Conservation (phyloP, 495 filamentous ascomycete species). For the Penicillium malachiteum region DNA sequence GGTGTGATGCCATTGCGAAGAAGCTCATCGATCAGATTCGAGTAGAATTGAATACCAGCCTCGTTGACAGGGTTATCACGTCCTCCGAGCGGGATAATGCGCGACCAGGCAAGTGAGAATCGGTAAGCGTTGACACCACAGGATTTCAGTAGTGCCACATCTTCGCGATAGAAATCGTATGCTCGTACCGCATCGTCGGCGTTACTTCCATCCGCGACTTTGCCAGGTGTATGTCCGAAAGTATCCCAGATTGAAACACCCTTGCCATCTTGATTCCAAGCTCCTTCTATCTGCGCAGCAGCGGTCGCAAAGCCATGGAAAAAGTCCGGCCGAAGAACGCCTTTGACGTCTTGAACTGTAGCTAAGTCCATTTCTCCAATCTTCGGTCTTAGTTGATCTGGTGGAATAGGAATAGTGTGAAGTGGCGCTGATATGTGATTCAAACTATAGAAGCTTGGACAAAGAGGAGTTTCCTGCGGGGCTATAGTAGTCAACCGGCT, state of each 20-base stretch:
- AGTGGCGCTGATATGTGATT: neutral
- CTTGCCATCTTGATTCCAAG: constrained; percentile 62
- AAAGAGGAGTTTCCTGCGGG: neutral
- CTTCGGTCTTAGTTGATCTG: neutral
- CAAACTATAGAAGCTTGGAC: neutral
- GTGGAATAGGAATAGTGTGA: neutral
- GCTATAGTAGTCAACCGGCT: neutral
- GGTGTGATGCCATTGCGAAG: constrained; percentile 44
- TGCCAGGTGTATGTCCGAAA: constrained; percentile 65
- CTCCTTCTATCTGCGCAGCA: constrained; percentile 66
- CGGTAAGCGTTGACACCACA: constrained; percentile 64
- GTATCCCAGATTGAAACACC: constrained; percentile 72
- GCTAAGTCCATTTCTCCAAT: constrained; percentile 27
- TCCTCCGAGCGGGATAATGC: constrained; percentile 58
- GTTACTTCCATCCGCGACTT: constrained; percentile 65
- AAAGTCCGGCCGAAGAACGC: constrained; percentile 31
- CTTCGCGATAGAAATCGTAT: constrained; percentile 66
- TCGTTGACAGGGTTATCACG: constrained; percentile 37
- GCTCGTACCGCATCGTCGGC: constrained; percentile 67
- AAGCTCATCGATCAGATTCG: constrained; percentile 43
- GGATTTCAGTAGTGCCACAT: constrained; percentile 68
- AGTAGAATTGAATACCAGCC: constrained; percentile 45
- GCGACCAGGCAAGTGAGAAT: constrained; percentile 71
- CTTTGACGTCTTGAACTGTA: constrained; percentile 33
- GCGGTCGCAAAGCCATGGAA: constrained; percentile 39